Conservation (phyloP, 768 basidiomycete genomes). For the Tulasnella sp. region DNA sequence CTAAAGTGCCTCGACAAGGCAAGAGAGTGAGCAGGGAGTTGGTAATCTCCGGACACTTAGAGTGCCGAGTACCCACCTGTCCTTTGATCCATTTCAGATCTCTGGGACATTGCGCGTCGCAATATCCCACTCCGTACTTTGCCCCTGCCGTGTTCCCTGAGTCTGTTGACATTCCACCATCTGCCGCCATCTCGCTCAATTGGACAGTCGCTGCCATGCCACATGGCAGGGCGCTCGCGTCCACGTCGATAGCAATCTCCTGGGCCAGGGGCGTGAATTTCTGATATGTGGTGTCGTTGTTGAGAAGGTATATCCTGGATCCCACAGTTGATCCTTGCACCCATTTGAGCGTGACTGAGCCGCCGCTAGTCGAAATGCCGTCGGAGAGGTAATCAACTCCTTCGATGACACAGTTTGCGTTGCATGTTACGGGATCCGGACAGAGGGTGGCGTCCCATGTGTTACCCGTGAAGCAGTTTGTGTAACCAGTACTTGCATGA, state of each 20-base stretch:
- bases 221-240: not conserved
- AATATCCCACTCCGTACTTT: not conserved
- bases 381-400: conserved; percentile 41
- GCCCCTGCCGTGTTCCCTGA: not conserved
- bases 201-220: not conserved
- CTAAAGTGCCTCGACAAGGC: not conserved
- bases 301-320: conserved; percentile 40
- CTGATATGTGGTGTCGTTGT: conserved; percentile 2
- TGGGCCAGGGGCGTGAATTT: not conserved
- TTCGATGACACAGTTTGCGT: conserved; percentile 27
- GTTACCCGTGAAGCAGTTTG: not conserved
- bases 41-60: too few relatives aligned
- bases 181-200: not conserved
- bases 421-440: not conserved
- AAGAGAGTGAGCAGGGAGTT: too few relatives aligned
- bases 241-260: conserved; percentile 3
- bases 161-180: not conserved
- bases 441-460: not conserved
- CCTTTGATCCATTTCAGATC: conserved; percentile 5
- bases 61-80: not conserved
- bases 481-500: not conserved
- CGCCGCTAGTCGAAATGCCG: conserved; percentile 43
- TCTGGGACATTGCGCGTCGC: not conserved
- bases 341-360: conserved; percentile 44
- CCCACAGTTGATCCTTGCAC: conserved; percentile 31